Conservation (phyloP, 331 rosid species). For the Pyracantha coccinea region DNA sequence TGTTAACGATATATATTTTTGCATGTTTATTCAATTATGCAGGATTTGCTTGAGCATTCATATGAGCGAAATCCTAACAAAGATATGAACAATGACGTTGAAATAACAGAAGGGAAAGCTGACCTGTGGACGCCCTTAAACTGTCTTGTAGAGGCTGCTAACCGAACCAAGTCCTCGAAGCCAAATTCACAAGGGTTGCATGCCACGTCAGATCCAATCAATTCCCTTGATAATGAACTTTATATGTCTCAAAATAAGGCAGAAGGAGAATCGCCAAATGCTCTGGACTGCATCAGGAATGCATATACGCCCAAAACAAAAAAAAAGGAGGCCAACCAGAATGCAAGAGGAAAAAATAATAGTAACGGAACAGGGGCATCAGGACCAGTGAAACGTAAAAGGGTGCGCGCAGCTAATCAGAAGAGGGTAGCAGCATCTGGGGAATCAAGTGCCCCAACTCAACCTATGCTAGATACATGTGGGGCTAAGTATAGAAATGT, state of each 20-base stretch:
- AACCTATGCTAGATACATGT: constrained; percentile 48
- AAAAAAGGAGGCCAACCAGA: constrained; percentile 55
- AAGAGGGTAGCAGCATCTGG: constrained; percentile 44
- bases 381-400: constrained; percentile 57
- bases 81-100: constrained; percentile 33
- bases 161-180: constrained; percentile 85
- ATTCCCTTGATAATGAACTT: constrained; percentile 34
- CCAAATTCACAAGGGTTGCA: constrained; percentile 46
- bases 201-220: constrained; percentile 47
- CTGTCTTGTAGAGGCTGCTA: constrained; percentile 98
- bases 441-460: constrained; percentile 48
- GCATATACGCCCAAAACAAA: constrained; percentile 41
- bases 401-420: constrained; percentile 53
- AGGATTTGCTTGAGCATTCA: constrained; percentile 68
- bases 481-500: constrained; percentile 36
- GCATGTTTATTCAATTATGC: constrained; percentile 11
- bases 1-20: not conserved
- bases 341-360: constrained; percentile 45
- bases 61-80: constrained; percentile 35
- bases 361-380: constrained; percentile 39
- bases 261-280: constrained; percentile 38
- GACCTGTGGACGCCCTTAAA: constrained; percentile 98
- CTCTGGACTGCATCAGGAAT: constrained; percentile 19
- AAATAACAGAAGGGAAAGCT: constrained; percentile 61
- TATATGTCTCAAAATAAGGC: constrained; percentile 34